Base-by-base conservation (phyloP, 2,329 filamentous ascomycete genomes). In the Fusarium tuaranense region DNA sequence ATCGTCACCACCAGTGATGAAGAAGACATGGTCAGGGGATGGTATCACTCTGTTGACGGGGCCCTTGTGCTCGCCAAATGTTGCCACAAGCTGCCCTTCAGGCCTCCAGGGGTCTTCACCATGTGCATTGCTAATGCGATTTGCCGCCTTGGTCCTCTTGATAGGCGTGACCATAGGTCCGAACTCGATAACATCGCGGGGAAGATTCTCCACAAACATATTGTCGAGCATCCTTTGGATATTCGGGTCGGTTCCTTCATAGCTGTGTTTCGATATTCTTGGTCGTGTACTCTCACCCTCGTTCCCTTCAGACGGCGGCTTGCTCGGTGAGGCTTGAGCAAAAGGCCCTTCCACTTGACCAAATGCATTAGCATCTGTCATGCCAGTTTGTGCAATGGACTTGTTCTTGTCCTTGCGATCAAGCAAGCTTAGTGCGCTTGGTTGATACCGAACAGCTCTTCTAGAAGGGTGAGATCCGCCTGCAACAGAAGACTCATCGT, bases 1-100 rank as follows among this genome's bases (percentile, higher is more conserved):
- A 82, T 99, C 97, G 78, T 98, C 94, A 12, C 95, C 96, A 8
- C 92, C 96, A 1, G 97, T 98, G 67, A 98, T 89, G 82, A 99
- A 99, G 84, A 99, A 99, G 6, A 92, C 86, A 81, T 99, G 96
- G 80, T 99, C 97, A 1, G 96, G 95, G 2, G 97, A 92, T 9
- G 95, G 90, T 3, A 93, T 87, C 13, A 98, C 90, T 12, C 95
- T 91, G 79, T 93, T 98, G 73, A 98, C 91, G 9, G 94, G 90
- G 0, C 91, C 94, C 32, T 88, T 92, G 80, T 99, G 97, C 81
- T 99, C 97, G 1, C 94, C 91, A 79, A 98, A 95, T 1, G 94
- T 94, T 2, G 95, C 95, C 22, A 98, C 93, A 10, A 98, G 87
- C 62, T 91, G 92, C 2, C 97, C 95, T 65, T 92, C 90, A 0